Percentiles rank a stretch among this genome's conserved stretches.
Conservation (phyloP, 768 basidiomycete genomes). For the Porphyrellus cyaneotinctus region DNA sequence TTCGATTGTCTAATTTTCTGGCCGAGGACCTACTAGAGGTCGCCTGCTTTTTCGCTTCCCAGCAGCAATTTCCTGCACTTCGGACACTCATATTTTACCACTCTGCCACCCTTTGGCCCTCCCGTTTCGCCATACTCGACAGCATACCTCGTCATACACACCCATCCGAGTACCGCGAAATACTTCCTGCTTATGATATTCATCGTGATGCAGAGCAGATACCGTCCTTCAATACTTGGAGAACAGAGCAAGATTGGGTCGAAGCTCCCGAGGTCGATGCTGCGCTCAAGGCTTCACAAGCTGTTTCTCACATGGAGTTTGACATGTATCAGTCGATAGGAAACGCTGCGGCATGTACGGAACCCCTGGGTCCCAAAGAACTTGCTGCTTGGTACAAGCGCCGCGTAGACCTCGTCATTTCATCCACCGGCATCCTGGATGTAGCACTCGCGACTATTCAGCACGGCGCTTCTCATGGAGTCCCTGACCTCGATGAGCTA, state of each 20-base stretch:
- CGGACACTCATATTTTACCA: conserved; percentile 57
- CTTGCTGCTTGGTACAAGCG: conserved; percentile 72
- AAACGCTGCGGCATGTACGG: conserved; percentile 4
- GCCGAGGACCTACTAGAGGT: conserved; percentile 49
- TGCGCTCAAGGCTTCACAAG: conserved; percentile 35
- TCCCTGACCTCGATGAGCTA: conserved; percentile 74
- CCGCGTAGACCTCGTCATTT: conserved; percentile 60
- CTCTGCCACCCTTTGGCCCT: conserved; percentile 55
- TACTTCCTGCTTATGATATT: conserved; percentile 62
- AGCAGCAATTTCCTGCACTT: conserved; percentile 55
- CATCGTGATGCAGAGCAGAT: conserved; percentile 42
- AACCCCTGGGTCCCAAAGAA: conserved; percentile 24
- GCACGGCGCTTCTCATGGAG: conserved; percentile 77
- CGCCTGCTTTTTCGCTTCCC: conserved; percentile 64
- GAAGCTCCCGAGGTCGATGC: conserved; percentile 45
- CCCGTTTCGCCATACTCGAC: conserved; percentile 65
- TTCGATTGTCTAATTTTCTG: conserved; percentile 66
- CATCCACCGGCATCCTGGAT: conserved; percentile 71
- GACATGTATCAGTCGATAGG: conserved; percentile 10
- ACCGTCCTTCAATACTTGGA: conserved; percentile 40
- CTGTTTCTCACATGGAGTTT: conserved; percentile 6
- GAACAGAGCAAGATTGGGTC: conserved; percentile 54
- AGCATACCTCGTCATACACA: conserved; percentile 69
- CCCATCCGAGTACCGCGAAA: conserved; percentile 54
- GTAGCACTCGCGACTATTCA: conserved; percentile 76